These are phyloP conservation scores for Penicillium taxi DNA, from an alignment of 495 filamentous ascomycete species.

Conservation along the genomic window DNA sequence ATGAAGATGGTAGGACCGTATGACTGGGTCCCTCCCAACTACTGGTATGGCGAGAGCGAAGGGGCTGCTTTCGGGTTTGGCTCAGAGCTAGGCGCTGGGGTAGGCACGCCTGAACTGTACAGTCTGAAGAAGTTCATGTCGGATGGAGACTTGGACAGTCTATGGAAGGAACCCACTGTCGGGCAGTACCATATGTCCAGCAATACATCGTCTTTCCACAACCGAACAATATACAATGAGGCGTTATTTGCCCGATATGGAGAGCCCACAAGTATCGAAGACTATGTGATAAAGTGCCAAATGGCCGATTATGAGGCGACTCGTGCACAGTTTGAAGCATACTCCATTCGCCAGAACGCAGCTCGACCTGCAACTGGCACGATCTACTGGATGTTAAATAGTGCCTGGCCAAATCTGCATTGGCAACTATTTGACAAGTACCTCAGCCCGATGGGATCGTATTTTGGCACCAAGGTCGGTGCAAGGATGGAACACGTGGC, in stretches of 20 bases:
- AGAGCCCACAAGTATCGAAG: slow-evolving; percentile 40
- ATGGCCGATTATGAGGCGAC: slow-evolving; percentile 59
- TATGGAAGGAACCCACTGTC: slow-evolving; percentile 50
- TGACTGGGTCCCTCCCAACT: slow-evolving; percentile 59
- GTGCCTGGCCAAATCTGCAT: slow-evolving; percentile 57
- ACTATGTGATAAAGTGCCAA: slow-evolving; percentile 49
- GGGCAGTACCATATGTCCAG: slow-evolving; percentile 53
- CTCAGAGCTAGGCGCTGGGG: slow-evolving; percentile 52
- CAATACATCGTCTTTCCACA: slow-evolving; percentile 44
- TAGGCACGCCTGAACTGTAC: slow-evolving; percentile 51
- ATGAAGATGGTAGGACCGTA: slow-evolving; percentile 65
- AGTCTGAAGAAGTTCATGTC: slow-evolving; percentile 50
- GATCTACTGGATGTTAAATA: slow-evolving; percentile 65
- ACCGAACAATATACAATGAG: slow-evolving; percentile 49
- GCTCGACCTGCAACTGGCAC: slow-evolving; percentile 49
- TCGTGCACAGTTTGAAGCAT: slow-evolving; percentile 52
- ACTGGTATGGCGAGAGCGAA: slow-evolving; percentile 47
- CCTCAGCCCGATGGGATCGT: slow-evolving; percentile 48
- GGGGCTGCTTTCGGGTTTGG: slow-evolving; percentile 58
- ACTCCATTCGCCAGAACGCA: slow-evolving; percentile 42
- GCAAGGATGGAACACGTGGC: slow-evolving; percentile 47
- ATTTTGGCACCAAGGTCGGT: slow-evolving; percentile 52
- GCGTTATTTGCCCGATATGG: slow-evolving; percentile 49
- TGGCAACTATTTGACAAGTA: slow-evolving; percentile 64
- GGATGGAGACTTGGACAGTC: slow-evolving; percentile 37